Conservation (phyloP, 1,139 yeast genomes). For the Pichia sp. region DNA sequence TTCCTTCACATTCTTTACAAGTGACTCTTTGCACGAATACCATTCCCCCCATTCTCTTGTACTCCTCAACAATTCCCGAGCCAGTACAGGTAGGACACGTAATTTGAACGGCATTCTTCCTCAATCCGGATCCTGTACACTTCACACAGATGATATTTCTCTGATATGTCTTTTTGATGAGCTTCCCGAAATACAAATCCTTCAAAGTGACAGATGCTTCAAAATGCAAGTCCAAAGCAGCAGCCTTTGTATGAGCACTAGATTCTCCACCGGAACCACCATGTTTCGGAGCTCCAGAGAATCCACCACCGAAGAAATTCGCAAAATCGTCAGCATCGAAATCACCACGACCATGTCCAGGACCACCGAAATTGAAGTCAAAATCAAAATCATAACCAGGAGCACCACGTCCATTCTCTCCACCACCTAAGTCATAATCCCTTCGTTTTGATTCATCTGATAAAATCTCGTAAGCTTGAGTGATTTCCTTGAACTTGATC, state of each 20-base stretch:
- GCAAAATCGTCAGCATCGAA: conserved; percentile 64
- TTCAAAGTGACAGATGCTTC: conserved; percentile 61
- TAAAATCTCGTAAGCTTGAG: conserved; percentile 86
- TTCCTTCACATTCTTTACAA: conserved; percentile 69
- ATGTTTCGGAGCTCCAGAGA: background rate
- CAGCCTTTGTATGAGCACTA: conserved; percentile 6
- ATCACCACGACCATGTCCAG: conserved; percentile 21
- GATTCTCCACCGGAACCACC: conserved; percentile 29
- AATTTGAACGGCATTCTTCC: conserved; percentile 43
- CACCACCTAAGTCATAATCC: conserved; percentile 62
- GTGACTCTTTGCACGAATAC: conserved; percentile 55
- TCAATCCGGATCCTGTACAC: conserved; percentile 75
- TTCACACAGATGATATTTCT: conserved; percentile 64
- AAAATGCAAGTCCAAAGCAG: conserved; percentile 52
- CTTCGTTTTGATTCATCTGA: conserved; percentile 84
- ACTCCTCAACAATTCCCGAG: conserved; percentile 52
- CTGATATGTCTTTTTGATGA: conserved; percentile 65
- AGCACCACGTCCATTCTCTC: conserved; percentile 8
- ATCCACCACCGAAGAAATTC: conserved; percentile 44
- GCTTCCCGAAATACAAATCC: conserved; percentile 78
- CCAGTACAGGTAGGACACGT: conserved; percentile 70
- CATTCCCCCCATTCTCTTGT: conserved; percentile 52
- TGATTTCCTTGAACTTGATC: conserved; percentile 86
- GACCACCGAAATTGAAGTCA: conserved; percentile 9
- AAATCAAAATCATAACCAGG: conserved; percentile 10